These are phyloP conservation scores for Colletotrichum kahawae DNA, from an alignment of 2,329 filamentous ascomycete genomes.

Conservation along the genomic window DNA sequence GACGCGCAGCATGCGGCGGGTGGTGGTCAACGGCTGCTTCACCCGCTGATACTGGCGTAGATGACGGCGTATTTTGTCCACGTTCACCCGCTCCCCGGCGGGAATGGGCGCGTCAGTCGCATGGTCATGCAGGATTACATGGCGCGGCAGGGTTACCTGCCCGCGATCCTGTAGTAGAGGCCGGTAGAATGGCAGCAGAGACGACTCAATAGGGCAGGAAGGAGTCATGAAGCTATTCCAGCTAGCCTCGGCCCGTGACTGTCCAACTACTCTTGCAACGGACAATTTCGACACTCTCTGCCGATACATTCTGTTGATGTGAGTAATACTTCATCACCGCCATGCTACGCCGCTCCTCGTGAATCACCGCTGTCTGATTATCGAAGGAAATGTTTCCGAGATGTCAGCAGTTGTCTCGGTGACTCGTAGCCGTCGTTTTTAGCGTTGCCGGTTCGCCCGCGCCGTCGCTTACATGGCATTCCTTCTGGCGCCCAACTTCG, in stretches of 20 bases:
- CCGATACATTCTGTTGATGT: background rate
- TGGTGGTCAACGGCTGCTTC: background rate
- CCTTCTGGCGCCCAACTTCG: background rate
- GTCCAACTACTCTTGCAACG: background rate
- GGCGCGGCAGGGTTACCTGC: slow-evolving; percentile 26
- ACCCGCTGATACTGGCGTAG: slow-evolving; percentile 27
- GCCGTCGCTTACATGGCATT: background rate
- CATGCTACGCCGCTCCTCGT: background rate
- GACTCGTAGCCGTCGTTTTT: background rate
- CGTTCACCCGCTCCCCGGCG: slow-evolving; percentile 28
- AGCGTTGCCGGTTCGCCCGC: background rate
- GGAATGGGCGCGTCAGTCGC: slow-evolving; percentile 25
- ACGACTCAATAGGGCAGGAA: background rate
- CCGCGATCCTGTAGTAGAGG: slow-evolving; percentile 1
- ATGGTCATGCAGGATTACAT: slow-evolving; percentile 29
- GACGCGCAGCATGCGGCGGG: slow-evolving; percentile 14
- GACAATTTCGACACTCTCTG: background rate
- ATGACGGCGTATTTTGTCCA: slow-evolving; percentile 21
- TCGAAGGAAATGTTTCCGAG: background rate
- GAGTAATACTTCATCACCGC: background rate
- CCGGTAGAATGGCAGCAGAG: background rate
- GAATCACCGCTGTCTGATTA: background rate
- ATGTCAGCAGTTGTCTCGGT: background rate
- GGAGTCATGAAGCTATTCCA: background rate
- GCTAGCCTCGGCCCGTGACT: background rate